These are phyloP conservation scores for Phlebopus sp. DNA, from an alignment of 1,284 basidiomycete genomes.

Conservation along the genomic window DNA sequence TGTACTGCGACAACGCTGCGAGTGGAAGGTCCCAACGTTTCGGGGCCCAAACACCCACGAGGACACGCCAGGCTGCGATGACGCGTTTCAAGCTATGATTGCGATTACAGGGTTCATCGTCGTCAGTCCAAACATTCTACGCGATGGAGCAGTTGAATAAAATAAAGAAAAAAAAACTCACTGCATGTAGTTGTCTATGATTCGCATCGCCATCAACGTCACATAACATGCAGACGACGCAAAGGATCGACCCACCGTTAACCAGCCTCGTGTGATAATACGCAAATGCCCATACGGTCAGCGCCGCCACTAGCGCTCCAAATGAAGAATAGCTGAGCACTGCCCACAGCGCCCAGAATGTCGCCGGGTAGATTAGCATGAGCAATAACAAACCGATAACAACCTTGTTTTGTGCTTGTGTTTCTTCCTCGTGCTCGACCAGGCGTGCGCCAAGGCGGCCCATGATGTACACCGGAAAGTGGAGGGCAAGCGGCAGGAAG, in stretches of 20 bases:
- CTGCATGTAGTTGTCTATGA: slow-evolving; percentile 77
- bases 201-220: slow-evolving; percentile 18
- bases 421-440: slow-evolving; percentile 86
- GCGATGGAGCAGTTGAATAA: slow-evolving; percentile 6
- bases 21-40: slow-evolving; percentile 75
- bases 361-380: slow-evolving; percentile 73
- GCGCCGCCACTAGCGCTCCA: slow-evolving; percentile 51
- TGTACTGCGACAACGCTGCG: slow-evolving; percentile 71
- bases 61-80: slow-evolving; percentile 84
- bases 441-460: slow-evolving; percentile 71
- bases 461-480: slow-evolving; percentile 82
- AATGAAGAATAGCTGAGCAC: slow-evolving; percentile 66
- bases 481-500: slow-evolving; percentile 76
- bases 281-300: slow-evolving; percentile 68
- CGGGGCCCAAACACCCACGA: slow-evolving; percentile 89
- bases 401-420: slow-evolving; percentile 91
- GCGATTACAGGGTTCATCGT: slow-evolving; percentile 17
- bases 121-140: slow-evolving; percentile 20
- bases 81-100: slow-evolving; percentile 69
- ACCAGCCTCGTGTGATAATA: slow-evolving; percentile 80
- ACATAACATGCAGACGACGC: slow-evolving; percentile 13
- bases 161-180: slow-evolving; percentile 37
- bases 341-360: slow-evolving; percentile 81
- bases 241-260: slow-evolving; percentile 51
- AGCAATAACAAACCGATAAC: slow-evolving; percentile 78